phyloP scores from a whole-genome alignment of 2,329 filamentous ascomycete species.

The Pseudogymnoascus sp. region DNA sequence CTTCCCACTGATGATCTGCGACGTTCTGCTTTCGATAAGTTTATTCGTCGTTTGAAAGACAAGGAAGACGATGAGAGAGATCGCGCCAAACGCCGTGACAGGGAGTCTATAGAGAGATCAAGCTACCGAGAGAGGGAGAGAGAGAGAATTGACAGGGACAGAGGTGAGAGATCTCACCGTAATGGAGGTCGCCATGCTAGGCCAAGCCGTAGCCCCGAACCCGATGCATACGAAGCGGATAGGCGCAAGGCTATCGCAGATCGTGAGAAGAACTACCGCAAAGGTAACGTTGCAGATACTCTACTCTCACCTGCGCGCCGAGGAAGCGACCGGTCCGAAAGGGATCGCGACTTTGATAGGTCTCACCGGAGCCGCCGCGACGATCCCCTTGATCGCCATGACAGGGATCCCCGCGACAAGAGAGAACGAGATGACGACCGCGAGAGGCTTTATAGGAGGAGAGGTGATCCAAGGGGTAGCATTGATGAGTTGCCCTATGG shows the following conservation, averaged over 20 bases:
- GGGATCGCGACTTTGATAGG: slow-evolving; percentile 32
- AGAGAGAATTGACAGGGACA: slow-evolving; percentile 44
- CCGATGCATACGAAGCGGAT: slow-evolving; percentile 91
- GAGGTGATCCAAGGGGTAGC: slow-evolving; percentile 64
- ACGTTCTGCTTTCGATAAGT: slow-evolving; percentile 80
- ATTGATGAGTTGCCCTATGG: slow-evolving; percentile 90
- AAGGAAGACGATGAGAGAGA: slow-evolving; percentile 80
- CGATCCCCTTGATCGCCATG: slow-evolving; percentile 60
- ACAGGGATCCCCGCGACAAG: slow-evolving; percentile 56
- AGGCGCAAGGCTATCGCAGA: slow-evolving; percentile 88
- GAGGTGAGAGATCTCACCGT: slow-evolving; percentile 57
- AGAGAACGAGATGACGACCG: slow-evolving; percentile 84
- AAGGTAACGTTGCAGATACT: slow-evolving; percentile 61
- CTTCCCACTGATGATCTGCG: slow-evolving; percentile 77
- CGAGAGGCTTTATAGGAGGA: slow-evolving; percentile 78
- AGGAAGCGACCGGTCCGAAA: slow-evolving; percentile 32
- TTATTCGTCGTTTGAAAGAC: slow-evolving; percentile 81
- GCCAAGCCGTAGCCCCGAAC: slow-evolving; percentile 80
- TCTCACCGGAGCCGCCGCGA: slow-evolving; percentile 46
- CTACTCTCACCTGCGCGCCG: slow-evolving; percentile 37
- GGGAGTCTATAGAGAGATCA: slow-evolving; percentile 37
- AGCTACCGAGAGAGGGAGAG: slow-evolving; percentile 43
- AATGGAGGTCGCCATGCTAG: slow-evolving; percentile 47
- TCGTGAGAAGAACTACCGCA: slow-evolving; percentile 87
- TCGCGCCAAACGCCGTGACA: slow-evolving; percentile 49